These are phyloP conservation scores for Immersiella caudata DNA, from an alignment of 495 filamentous ascomycete genomes.

Conservation along the genomic window DNA sequence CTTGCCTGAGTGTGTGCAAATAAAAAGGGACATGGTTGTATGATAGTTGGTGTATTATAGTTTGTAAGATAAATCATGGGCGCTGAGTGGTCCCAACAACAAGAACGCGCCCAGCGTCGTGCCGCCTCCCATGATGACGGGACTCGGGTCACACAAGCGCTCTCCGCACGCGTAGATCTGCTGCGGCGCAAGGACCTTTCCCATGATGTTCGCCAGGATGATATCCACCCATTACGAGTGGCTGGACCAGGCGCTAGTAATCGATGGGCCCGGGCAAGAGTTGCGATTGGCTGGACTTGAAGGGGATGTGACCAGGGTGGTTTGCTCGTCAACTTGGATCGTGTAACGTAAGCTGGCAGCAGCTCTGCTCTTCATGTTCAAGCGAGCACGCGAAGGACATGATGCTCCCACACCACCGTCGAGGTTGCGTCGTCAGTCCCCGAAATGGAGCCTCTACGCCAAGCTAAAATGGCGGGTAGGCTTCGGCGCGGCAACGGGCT, in stretches of 20 bases:
- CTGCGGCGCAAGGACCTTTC: neutral
- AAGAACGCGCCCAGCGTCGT: neutral
- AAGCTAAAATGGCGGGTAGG: neutral
- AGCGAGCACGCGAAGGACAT: no score
- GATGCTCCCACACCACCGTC: no score
- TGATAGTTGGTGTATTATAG: constrained; percentile 4
- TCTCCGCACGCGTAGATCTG: neutral
- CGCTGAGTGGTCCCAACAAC: neutral
- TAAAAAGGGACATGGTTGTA: neutral
- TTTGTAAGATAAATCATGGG: neutral
- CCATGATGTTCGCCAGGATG: neutral
- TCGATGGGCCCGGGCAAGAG: neutral
- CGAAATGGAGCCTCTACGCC: neutral
- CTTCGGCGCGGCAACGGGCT: no score
- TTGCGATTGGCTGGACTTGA: neutral
- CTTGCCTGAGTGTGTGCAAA: neutral
- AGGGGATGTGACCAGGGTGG: neutral
- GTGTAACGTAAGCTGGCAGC: no score
- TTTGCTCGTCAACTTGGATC: no score
- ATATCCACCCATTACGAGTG: neutral
- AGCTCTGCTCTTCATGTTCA: no score
- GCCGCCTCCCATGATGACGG: neutral
- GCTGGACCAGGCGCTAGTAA: neutral
- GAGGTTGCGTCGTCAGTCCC: no score
- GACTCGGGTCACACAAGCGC: neutral